phyloP scores from a whole-genome alignment of 768 basidiomycete genomes.

The Xerocomellus dryophilus region DNA sequence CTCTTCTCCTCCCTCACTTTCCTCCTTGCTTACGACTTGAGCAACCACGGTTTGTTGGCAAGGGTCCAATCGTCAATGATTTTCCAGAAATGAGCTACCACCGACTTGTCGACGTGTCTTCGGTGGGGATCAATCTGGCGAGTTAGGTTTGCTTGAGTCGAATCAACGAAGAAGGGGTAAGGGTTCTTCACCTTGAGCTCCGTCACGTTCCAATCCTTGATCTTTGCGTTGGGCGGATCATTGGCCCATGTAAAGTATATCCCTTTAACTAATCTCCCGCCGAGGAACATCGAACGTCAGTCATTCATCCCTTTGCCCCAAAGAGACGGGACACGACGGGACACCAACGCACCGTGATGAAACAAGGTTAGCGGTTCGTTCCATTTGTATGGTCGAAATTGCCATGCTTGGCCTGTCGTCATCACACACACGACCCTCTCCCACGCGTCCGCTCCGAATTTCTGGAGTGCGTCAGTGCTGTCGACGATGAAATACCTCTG shows the following conservation, averaged over 20 bases:
- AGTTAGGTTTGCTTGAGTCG: not conserved
- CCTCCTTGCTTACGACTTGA: constrained; percentile 38
- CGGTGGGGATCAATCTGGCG: constrained; percentile 82
- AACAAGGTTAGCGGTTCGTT: constrained; percentile 88
- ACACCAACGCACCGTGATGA: constrained; percentile 67
- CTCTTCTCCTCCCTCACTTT: too few species aligned
- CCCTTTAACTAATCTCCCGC: constrained; percentile 70
- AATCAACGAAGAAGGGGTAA: fast-evolving
- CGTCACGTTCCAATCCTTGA: constrained; percentile 96
- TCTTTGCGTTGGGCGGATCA: constrained; percentile 82
- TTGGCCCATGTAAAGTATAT: constrained; percentile 94
- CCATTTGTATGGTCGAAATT: constrained; percentile 97
- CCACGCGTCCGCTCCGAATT: constrained; percentile 93
- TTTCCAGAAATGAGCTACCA: constrained; percentile 96
- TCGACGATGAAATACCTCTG: constrained; percentile 87
- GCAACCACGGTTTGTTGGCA: constrained; percentile 74
- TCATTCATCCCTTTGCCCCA: not conserved
- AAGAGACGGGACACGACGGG: not conserved
- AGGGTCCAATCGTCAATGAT: constrained; percentile 83
- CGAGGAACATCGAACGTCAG: not conserved
- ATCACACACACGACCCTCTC: constrained; percentile 96
- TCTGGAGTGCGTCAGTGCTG: constrained; percentile 85
- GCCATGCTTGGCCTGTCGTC: constrained; percentile 99
- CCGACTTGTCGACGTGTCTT: constrained; percentile 90
- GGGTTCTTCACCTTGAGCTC: constrained; percentile 69